Percentiles rank a stretch among this genome's conserved stretches.
phyloP scores from a whole-genome alignment of 2,329 filamentous ascomycete genomes.

The Apiospora marii region DNA sequence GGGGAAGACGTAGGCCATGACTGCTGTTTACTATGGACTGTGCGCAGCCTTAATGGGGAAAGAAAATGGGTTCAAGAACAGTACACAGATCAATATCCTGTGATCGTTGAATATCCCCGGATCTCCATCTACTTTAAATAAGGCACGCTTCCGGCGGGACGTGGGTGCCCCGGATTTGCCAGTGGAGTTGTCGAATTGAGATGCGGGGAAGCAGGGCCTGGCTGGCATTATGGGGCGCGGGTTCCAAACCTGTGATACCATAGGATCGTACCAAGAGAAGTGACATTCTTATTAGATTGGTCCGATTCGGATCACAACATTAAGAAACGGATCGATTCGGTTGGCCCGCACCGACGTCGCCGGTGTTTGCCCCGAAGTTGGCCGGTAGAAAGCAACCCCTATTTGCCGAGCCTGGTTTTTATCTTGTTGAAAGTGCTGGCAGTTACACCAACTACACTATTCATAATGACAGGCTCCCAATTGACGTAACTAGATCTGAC shows the following conservation, averaged over 20 bases:
- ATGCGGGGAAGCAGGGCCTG: not conserved
- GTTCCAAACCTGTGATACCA: not conserved
- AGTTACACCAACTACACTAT: too few species aligned
- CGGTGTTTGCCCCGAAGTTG: not conserved
- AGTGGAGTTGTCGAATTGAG: not conserved
- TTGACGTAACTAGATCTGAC: too few species aligned
- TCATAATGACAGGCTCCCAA: too few species aligned
- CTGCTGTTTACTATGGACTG: not conserved
- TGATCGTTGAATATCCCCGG: not conserved
- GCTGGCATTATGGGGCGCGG: not conserved
- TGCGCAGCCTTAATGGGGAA: not conserved
- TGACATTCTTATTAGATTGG: not conserved
- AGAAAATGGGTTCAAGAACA: too few species aligned
- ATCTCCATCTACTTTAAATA: not conserved
- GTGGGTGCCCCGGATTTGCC: constrained; percentile 3
- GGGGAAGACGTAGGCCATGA: not conserved
- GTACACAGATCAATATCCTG: not conserved
- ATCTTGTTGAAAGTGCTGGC: not conserved
- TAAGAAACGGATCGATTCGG: not conserved
- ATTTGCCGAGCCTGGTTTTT: not conserved
- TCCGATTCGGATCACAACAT: not conserved
- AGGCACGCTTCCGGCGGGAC: not conserved
- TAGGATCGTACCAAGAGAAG: not conserved
- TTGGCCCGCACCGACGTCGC: not conserved
- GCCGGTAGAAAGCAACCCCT: not conserved